Base-by-base conservation (phyloP, 345 rosid species). In the Lepidium sativum region DNA sequence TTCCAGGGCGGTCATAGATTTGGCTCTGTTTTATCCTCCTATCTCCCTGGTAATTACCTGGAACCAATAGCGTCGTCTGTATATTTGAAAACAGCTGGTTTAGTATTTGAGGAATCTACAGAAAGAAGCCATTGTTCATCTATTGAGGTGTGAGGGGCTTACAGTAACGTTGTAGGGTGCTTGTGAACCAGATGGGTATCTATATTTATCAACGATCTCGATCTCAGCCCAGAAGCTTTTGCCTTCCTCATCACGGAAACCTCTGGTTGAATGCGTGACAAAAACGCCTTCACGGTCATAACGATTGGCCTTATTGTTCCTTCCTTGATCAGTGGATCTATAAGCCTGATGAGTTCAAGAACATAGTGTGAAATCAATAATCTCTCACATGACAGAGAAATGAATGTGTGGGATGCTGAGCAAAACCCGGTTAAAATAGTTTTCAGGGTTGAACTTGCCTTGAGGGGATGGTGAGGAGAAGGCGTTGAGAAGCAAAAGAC, bases 401-500 rank as follows among this genome's bases (percentile, higher is more conserved):
- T 2, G 34, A 40, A 40, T 59, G 41, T n/a, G 18, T 9, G 48
- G 48, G 41, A 62, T 47, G 25, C 40, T 8, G 6, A 56, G 8
- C 63, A 65, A 47, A 15, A 20, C 4, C 31, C 17, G 31, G 6
- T 57, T 10, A 25, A 69, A 35, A 71, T 31, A 64, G 25, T 69
- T 63, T 66, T 56, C 21, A 45, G 58, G 32, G 15, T 45, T 21
- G 57, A 64, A 66, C 85, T 47, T 85, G 72, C 99, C 97, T 95
- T 95, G 39, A 95, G 89, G 58, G 98, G 97, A 82, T 95, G 97
- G 67, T 95, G 94, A 18, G 95, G 94, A 69, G 84, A 69, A 57
- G 99, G 96, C 15, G 98, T 87, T 4, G 99, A 95, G 82, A 95
- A 95, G 87, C 98, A 95, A 71, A 95, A 91, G 60, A 95, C 98